Conservation (phyloP, 2,329 filamentous ascomycete genomes). For the Ploettnerulaceae sp. region DNA sequence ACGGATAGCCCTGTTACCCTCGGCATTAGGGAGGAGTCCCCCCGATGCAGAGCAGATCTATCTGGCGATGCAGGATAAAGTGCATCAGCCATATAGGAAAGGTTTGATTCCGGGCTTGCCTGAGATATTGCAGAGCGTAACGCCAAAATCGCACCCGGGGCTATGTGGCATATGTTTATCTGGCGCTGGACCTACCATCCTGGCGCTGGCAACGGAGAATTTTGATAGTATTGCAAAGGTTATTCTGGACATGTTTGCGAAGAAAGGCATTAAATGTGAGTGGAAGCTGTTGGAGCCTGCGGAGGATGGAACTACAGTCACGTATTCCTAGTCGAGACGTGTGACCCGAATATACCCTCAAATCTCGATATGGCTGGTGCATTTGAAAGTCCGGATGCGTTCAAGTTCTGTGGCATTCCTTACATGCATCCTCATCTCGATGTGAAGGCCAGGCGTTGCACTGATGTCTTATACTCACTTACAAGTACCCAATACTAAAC, state of each 20-base stretch:
- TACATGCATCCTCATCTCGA: too few relatives aligned
- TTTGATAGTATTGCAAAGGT: constrained; percentile 80
- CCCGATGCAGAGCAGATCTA: constrained; percentile 93
- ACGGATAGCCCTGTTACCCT: constrained; percentile 83
- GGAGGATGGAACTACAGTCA: constrained; percentile 49
- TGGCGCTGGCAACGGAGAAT: constrained; percentile 85
- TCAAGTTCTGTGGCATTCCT: too few relatives aligned
- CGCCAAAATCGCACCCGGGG: constrained; percentile 78
- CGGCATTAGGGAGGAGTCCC: constrained; percentile 82
- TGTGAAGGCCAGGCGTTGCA: too few relatives aligned
- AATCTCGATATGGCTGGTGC: too few relatives aligned
- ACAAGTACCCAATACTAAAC: neutral
- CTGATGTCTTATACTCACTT: too few relatives aligned
- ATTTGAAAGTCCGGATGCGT: too few relatives aligned
- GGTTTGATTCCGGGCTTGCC: constrained; percentile 86
- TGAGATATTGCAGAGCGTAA: constrained; percentile 88
- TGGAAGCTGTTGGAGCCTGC: constrained; percentile 90
- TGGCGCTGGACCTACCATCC: constrained; percentile 89
- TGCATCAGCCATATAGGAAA: constrained; percentile 94
- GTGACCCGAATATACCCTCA: too few relatives aligned
- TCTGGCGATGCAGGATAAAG: constrained; percentile 96
- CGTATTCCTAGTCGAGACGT: constrained; percentile 31
- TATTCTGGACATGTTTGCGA: constrained; percentile 69
- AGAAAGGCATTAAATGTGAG: constrained; percentile 69
- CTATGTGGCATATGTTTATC: constrained; percentile 92